Evolutionary conservation across 805 yeast species (phyloP), one percentile per base, ranked within the genome.

Genomic region (Cyberlindnera japonica): DNA sequence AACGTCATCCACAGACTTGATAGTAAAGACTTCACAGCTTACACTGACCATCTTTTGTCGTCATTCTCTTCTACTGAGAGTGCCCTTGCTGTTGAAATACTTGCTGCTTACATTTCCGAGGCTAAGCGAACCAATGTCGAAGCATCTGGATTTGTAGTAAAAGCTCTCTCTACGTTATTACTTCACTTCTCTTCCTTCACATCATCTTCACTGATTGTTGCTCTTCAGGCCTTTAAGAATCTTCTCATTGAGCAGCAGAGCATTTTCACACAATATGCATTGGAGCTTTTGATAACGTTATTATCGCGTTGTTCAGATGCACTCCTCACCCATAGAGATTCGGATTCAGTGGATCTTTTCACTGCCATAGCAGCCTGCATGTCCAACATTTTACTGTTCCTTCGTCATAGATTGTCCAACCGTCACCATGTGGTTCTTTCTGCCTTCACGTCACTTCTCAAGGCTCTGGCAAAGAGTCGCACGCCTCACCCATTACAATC

Each of bases 391-490:
- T 58, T 90, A 8, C 63, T 87, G 20, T 72, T 72, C 54, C 93
- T 87, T 52, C 72, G 96, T 38, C 75, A 67, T 55, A 74, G 88
- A 53, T 63, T 90, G 15, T 69, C 81, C 0, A 77, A 81, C 26
- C 77, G 97, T 55, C 80, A 85, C 53, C 95, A 88, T 57, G 54
- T 89, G 33, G 49, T 88, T 3, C 63, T 77, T 7, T 51, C 67
- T 1, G 57, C 73, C 1, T 65, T 83, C 32, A 66, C 72, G 12
- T 62, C 75, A 3, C 61, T 81, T 35, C 61, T 91, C 55, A 72
- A 65, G 35, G 59, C 71, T 2, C 51, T 84, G 50, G 63, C 65
- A 38, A 57, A 35, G 40, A 53, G 16, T 21, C 32, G 24, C 43
- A 62, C 16, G 44, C 58, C 6, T 25, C 30, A 0, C 54, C 65